Evolutionary conservation across 2,329 filamentous ascomycete genomes (phyloP), one percentile per base, ranked within the genome.

Genomic region (Neonectria ditissima): DNA sequence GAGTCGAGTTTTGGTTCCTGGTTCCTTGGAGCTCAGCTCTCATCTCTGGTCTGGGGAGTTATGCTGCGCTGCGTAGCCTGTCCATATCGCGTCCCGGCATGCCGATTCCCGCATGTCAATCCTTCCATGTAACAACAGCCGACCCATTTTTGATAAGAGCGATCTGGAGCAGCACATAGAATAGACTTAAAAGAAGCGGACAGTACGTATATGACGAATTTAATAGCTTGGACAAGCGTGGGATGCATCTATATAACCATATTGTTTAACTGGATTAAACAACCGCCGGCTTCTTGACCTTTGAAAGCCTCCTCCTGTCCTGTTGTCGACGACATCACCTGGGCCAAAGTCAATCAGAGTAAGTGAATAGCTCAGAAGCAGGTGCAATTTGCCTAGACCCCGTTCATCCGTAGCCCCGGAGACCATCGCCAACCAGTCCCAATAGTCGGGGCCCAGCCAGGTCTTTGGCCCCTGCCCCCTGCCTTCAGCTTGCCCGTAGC

Each of bases 51-150:
- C n/a, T n/a, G n/a, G 34, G 14, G 10, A 30, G 39, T 47, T n/a
- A 26, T 37, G 28, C 30, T 55, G 26, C 26, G n/a, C 11, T 50
- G 20, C 26, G 39, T 16, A 10, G 41, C 7, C 18, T 16, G 28
- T 24, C 26, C 26, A 18, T 7, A 41, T 41, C 37, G 8, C n/a
- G 9, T 48, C 30, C 26, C 54, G 14, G 14, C 14, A 11, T 45
- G 43, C 34, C 54, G 13, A 34, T n/a, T 48, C 20, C 30, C 32
- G 10, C 53, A 55, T 26, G 22, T 30, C 30, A 24, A 45, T 34
- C 53, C 41, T 53, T 41, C 22, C 24, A 55, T 34, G 53, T 37
- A 55, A 55, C 53, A 45, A 55, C 43, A 55, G 41, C 10, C 44
- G 39, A 47, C 16, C 32, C 43, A 47, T 20, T 56, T 56, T 48